Conservation (phyloP, 192 early-diverging fungal species). For the Umbelopsis sp. region DNA sequence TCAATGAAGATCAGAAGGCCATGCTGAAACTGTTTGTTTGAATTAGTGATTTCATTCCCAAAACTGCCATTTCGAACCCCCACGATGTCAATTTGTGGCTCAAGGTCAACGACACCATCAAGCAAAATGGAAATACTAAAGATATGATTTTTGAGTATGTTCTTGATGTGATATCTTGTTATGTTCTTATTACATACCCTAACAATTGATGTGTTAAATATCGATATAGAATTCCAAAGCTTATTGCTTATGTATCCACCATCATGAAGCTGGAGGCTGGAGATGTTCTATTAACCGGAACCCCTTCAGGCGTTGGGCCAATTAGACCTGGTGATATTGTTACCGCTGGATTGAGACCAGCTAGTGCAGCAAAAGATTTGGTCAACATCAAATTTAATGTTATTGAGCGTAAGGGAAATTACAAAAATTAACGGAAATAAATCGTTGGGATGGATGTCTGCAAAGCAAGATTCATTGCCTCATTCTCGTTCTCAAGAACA, state of each 20-base stretch:
- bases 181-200: too few relatives aligned
- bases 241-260: constrained; percentile 79
- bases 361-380: constrained; percentile 13
- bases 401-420: constrained; percentile 24
- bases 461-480: too few relatives aligned
- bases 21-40: neutral
- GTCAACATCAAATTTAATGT: constrained; percentile 29
- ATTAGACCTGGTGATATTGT: constrained; percentile 79
- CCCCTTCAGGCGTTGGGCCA: constrained; percentile 87
- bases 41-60: constrained; percentile 74
- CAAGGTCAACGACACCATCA: constrained; percentile 67
- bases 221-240: constrained; percentile 64
- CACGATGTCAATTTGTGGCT: constrained; percentile 76
- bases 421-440: neutral
- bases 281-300: constrained; percentile 91
- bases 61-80: constrained; percentile 67
- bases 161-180: neutral
- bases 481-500: neutral
- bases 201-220: neutral
- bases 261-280: constrained; percentile 91
- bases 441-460: too few relatives aligned
- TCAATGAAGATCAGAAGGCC: neutral
- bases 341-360: constrained; percentile 56
- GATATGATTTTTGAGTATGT: constrained; percentile 93
- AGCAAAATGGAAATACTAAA: constrained; percentile 83